These are phyloP conservation scores for Aspergillus luchuensis DNA, from an alignment of 2,329 filamentous ascomycete species.

Conservation along the genomic window DNA sequence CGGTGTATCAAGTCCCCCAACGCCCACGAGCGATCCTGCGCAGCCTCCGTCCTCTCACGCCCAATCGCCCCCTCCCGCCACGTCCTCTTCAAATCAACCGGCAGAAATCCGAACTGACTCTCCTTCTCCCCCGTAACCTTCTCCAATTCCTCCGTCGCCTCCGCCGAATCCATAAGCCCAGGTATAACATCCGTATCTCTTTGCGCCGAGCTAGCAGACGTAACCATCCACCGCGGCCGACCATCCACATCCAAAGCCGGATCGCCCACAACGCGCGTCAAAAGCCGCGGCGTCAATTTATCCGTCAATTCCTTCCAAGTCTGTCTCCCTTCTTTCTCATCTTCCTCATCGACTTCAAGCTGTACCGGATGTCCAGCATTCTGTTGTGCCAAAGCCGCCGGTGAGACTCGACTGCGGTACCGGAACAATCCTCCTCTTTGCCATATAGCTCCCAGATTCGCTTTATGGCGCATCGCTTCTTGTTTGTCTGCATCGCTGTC, in stretches of 20 bases:
- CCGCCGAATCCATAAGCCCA: constrained; percentile 47
- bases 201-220: constrained; percentile 59
- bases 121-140: constrained; percentile 40
- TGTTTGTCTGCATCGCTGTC: constrained; percentile 44
- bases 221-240: constrained; percentile 56
- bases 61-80: constrained; percentile 65
- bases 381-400: constrained; percentile 44
- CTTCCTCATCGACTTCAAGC: constrained; percentile 28
- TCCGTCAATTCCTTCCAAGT: constrained; percentile 59
- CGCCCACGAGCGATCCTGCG: constrained; percentile 65
- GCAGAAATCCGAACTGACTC: constrained; percentile 56
- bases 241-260: constrained; percentile 39
- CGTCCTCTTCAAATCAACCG: constrained; percentile 62
- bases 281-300: constrained; percentile 50
- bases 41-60: constrained; percentile 62
- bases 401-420: constrained; percentile 42
- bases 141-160: constrained; percentile 18
- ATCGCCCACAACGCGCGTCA: constrained; percentile 54
- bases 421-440: constrained; percentile 49
- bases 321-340: constrained; percentile 45
- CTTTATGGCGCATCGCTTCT: constrained; percentile 55
- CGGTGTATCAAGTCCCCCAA: constrained; percentile 55
- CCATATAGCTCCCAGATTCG: constrained; percentile 60
- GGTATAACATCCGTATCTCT: constrained; percentile 63
- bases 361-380: constrained; percentile 10